These are phyloP conservation scores for Raddia guianensis DNA, from an alignment of 176 grass and related monocot species.

Conservation along the genomic window DNA sequence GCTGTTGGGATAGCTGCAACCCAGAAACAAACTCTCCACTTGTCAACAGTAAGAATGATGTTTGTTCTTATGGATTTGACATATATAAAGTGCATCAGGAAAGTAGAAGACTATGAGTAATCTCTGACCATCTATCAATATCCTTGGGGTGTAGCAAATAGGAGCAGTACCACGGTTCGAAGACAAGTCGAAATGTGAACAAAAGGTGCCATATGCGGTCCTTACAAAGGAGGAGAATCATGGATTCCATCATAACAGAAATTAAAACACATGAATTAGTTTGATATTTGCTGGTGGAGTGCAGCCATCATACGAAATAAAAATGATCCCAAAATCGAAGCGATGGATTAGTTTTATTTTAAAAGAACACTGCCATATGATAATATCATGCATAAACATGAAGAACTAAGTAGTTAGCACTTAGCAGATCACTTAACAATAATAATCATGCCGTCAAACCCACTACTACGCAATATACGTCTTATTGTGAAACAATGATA, in stretches of 20 bases:
- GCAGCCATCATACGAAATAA: background rate
- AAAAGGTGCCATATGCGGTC: slow-evolving; percentile 92
- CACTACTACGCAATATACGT: no score
- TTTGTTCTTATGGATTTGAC: slow-evolving; percentile 10
- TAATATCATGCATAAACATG: no score
- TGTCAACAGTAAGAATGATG: slow-evolving; percentile 40
- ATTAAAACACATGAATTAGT: slow-evolving; percentile 2
- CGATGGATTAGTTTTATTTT: no score
- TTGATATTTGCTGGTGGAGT: background rate
- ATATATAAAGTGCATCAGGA: slow-evolving; percentile 4
- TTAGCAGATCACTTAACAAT: no score
- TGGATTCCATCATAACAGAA: slow-evolving; percentile 38
- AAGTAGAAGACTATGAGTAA: background rate
- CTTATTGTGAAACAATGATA: no score
- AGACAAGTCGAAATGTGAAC: slow-evolving; percentile 98
- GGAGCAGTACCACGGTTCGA: slow-evolving; percentile 74
- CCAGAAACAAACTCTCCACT: slow-evolving; percentile 99
- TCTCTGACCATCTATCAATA: slow-evolving; percentile 71
- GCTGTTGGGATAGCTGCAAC: slow-evolving; percentile 66
- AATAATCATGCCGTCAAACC: no score
- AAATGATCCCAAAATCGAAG: no score
- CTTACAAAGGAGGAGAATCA: slow-evolving; percentile 90
- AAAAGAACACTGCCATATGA: no score
- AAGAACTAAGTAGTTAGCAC: no score
- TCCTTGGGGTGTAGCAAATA: slow-evolving; percentile 91